Percentiles rank a stretch among this genome's conserved stretches.
phyloP scores from a whole-genome alignment of 2,329 filamentous ascomycete species.

The Trichoderma pleuroti region DNA sequence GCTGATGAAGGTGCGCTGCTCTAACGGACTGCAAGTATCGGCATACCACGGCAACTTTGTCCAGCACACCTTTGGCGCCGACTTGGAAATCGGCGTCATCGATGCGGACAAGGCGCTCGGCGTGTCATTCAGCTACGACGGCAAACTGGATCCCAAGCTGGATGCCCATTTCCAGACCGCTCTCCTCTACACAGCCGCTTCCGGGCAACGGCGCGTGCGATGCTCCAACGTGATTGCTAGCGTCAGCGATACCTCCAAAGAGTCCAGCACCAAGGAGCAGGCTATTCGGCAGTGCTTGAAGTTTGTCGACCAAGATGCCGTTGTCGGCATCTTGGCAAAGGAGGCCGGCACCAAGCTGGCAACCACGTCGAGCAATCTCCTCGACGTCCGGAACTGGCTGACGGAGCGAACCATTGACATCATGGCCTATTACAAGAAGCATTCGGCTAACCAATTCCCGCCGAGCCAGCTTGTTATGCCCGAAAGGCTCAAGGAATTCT shows the following conservation, averaged over 20 bases:
- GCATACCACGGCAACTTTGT: conserved; percentile 96
- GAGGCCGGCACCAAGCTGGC: conserved; percentile 85
- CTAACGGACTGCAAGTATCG: conserved; percentile 88
- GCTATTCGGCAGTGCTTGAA: conserved; percentile 81
- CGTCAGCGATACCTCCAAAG: conserved; percentile 65
- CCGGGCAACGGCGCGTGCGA: conserved; percentile 81
- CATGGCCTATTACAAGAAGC: conserved; percentile 85
- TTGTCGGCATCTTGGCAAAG: conserved; percentile 84
- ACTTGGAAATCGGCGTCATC: conserved; percentile 88
- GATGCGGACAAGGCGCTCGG: conserved; percentile 92
- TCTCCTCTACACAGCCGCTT: conserved; percentile 87
- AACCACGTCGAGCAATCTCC: conserved; percentile 65
- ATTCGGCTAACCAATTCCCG: conserved; percentile 81
- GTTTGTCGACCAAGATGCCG: conserved; percentile 92
- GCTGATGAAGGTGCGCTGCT: conserved; percentile 97
- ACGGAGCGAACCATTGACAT: conserved; percentile 93
- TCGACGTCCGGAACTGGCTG: conserved; percentile 78
- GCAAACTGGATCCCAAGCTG: conserved; percentile 92
- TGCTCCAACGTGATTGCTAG: conserved; percentile 93
- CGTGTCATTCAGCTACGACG: conserved; percentile 91
- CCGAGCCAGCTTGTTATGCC: conserved; percentile 92
- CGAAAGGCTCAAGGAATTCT: conserved; percentile 91
- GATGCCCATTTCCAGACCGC: conserved; percentile 98
- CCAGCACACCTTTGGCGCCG: conserved; percentile 90
- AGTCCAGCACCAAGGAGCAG: conserved; percentile 37